phyloP scores from a whole-genome alignment of 2,329 filamentous ascomycete genomes.

The Graphium sp. region DNA sequence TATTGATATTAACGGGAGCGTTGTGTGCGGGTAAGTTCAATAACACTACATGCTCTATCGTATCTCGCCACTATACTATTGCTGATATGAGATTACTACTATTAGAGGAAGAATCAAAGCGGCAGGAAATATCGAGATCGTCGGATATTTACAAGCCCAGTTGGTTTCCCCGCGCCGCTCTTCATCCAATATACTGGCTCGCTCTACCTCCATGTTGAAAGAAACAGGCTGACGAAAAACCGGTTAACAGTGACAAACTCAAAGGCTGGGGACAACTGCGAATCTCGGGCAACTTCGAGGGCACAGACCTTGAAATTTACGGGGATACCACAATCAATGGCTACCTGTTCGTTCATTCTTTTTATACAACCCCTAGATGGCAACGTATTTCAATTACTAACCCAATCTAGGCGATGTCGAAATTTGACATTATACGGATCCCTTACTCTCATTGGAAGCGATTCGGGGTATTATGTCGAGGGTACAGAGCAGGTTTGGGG shows the following conservation, averaged over 20 bases:
- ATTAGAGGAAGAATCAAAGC: slow-evolving; percentile 25
- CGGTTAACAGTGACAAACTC: slow-evolving; percentile 20
- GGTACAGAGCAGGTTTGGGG: slow-evolving; percentile 24
- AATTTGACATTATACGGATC: slow-evolving; percentile 25
- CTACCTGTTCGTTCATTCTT: slow-evolving; percentile 17
- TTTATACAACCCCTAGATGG: not conserved
- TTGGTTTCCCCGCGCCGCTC: slow-evolving; percentile 11
- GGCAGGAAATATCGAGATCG: slow-evolving; percentile 25
- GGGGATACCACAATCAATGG: slow-evolving; percentile 26
- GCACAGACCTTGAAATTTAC: slow-evolving; percentile 26
- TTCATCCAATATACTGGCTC: no score
- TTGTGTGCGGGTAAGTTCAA: slow-evolving; percentile 22
- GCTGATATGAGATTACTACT: not conserved
- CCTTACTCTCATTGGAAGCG: slow-evolving; percentile 25
- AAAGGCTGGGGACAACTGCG: slow-evolving; percentile 28
- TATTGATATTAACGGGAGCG: slow-evolving; percentile 21
- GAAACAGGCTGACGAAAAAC: not conserved
- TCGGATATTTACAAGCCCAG: slow-evolving; percentile 20
- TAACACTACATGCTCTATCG: not conserved
- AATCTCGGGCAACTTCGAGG: slow-evolving; percentile 23
- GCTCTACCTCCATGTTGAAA: not conserved
- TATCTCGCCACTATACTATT: not conserved
- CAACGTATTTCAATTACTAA: not conserved
- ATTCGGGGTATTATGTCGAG: slow-evolving; percentile 24
- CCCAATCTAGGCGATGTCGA: slow-evolving; percentile 18